Conservation (phyloP, 2,329 filamentous ascomycete species). For the Colletotrichum neosansevieriae region DNA sequence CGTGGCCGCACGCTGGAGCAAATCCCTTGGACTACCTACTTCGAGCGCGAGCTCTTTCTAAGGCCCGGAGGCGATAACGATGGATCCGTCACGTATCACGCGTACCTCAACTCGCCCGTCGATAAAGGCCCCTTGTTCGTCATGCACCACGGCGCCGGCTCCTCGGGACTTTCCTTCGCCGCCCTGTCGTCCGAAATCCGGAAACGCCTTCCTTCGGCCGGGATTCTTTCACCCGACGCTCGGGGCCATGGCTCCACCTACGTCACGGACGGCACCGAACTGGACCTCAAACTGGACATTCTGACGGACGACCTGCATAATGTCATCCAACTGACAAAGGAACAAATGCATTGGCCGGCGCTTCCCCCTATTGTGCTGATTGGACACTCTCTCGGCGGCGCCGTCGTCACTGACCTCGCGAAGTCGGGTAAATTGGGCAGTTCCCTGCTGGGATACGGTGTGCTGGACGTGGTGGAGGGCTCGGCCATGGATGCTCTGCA, state of each 20-base stretch:
- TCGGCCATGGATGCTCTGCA: slow-evolving; percentile 94
- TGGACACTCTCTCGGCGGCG: slow-evolving; percentile 93
- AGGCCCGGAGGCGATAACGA: slow-evolving; percentile 51
- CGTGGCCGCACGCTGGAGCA: slow-evolving; percentile 70
- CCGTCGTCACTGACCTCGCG: slow-evolving; percentile 88
- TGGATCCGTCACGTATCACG: slow-evolving; percentile 76
- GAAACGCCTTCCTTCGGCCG: slow-evolving; percentile 81
- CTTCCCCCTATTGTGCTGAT: slow-evolving; percentile 85
- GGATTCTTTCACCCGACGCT: slow-evolving; percentile 87
- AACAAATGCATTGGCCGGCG: slow-evolving; percentile 77
- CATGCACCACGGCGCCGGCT: slow-evolving; percentile 94
- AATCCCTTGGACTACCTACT: slow-evolving; percentile 90
- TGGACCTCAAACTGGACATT: slow-evolving; percentile 79
- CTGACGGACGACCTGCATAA: slow-evolving; percentile 79
- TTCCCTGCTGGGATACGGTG: slow-evolving; percentile 84
- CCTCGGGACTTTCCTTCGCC: slow-evolving; percentile 89
- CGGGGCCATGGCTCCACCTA: slow-evolving; percentile 84
- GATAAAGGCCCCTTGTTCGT: slow-evolving; percentile 86
- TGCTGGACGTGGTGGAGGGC: slow-evolving; percentile 95
- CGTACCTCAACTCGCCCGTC: slow-evolving; percentile 86
- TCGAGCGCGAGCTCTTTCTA: slow-evolving; percentile 87
- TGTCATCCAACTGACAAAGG: slow-evolving; percentile 75
- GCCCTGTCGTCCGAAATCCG: slow-evolving; percentile 82
- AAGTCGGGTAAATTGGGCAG: slow-evolving; percentile 73
- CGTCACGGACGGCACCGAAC: slow-evolving; percentile 53